Base-by-base conservation (phyloP, 352 stramenopile species). In the Pythium plurisporium region DNA sequence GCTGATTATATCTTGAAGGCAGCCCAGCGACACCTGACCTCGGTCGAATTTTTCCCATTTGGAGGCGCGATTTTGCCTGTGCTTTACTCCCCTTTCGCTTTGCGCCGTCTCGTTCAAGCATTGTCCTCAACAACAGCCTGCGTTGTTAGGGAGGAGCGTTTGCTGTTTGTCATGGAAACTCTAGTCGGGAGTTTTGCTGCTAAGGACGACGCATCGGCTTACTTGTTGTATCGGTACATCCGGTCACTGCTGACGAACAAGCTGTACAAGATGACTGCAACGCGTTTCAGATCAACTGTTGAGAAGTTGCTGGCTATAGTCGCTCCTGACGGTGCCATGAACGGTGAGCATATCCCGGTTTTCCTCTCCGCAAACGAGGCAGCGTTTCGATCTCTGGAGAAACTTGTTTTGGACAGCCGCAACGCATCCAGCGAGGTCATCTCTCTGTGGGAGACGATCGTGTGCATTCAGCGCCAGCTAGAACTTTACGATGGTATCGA, bases 151-250 rank as follows among this genome's bases (percentile, higher is more conserved):
- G 59, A 76, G 1, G 76, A 84, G 0, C 78, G 67, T 1, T 44
- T 92, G 34, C 46, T 86, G 20, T 86, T 89, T 38, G 62, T 71
- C 6, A 55, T 92, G 57, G 79, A 92, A 22, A 87, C 82, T 29
- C 63, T 92, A 31, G 55, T 73, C 9, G 57, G 53, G 33, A 14
- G 25, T 22, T 46, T 61, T 30, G 4, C 11, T 22, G 55, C 55
- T 46, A 25, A 51, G 9, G 23, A 30, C 2, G 22, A 63, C 27
- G 34, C 30, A 2, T 73, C 59, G 11, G 57, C 76, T 2, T 65
- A 75, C 19, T 40, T 92, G 34, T 67, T 87, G 15, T 61, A 54
- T 31, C 76, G 78, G 2, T 90, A 72, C 38, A 59, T 90, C 22
- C 67, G 67, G 17, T 88, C 79, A 17, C 56, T 90, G 31, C 55